Evolutionary conservation across 192 early-diverging fungal genomes (phyloP).

Genomic region (Umbelopsis sp.): DNA sequence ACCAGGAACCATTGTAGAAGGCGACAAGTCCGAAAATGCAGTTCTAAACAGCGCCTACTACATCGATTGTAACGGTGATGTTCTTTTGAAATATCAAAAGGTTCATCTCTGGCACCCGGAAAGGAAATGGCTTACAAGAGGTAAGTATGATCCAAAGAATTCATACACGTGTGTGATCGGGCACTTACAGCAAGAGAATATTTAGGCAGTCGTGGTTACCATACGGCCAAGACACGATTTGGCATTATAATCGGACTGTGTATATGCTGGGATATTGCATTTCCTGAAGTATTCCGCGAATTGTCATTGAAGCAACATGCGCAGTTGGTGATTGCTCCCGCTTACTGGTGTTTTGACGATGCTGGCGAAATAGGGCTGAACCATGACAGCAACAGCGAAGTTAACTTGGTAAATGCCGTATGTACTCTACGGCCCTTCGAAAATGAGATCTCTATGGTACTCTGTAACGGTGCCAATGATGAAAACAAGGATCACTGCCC

Average conservation of each 20-base stretch:
- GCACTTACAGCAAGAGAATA: not conserved
- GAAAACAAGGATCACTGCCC: not conserved
- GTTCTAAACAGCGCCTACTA: constrained; percentile 34
- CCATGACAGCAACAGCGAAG: constrained; percentile 19
- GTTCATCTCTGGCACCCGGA: constrained; percentile 32
- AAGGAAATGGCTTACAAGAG: constrained; percentile 17
- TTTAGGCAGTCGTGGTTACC: constrained; percentile 12
- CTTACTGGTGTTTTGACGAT: constrained; percentile 31
- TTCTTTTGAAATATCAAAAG: constrained; percentile 29
- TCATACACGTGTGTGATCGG: no score
- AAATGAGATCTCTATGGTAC: constrained; percentile 29
- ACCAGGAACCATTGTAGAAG: constrained; percentile 35
- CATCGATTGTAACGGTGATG: constrained; percentile 31
- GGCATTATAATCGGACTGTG: constrained; percentile 28
- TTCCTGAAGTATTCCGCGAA: constrained; percentile 31
- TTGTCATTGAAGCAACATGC: constrained; percentile 20
- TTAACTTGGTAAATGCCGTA: constrained; percentile 24
- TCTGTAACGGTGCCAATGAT: constrained; percentile 32
- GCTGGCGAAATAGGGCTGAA: not conserved
- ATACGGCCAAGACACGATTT: constrained; percentile 26
- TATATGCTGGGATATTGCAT: constrained; percentile 35
- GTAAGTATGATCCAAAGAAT: not conserved
- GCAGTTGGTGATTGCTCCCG: constrained; percentile 27
- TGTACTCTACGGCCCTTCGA: constrained; percentile 29
- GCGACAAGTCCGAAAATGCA: not conserved